Evolutionary conservation across 306 rosid species (phyloP), one percentile per base, ranked within the genome.

Genomic region (Spatholobus suberectus): DNA sequence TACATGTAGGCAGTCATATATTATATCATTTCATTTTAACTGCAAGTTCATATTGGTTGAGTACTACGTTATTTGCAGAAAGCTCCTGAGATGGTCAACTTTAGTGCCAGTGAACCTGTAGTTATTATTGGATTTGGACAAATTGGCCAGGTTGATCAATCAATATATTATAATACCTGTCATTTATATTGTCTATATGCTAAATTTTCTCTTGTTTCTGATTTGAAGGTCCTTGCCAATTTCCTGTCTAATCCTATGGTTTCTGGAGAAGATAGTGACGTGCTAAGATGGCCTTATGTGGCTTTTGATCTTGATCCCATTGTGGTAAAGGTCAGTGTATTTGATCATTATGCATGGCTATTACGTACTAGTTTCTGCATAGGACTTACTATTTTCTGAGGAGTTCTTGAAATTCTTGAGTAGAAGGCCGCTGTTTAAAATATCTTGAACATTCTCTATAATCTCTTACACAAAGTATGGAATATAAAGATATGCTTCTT

Each of bases 61-160:
- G 13, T 75, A 51, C 66, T 68, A 76, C 77, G 17, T 62, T 59
- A 51, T 70, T 79, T 83, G 58, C 89, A 95, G 95, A 83, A 90
- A 88, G 67, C 83, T 75, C 47, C 88, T 59, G 97, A 89, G 76
- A 76, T 46, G 88, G 85, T 86, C 68, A 78, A 89, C 84, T 95
- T 89, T 47, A 82, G 87, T 43, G 92, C 88, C 11, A 90, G 82
- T 17, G 98, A 94, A 63, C 98, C 98, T 23, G 88, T 95, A 78
- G 93, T 95, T 51, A 87, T 93, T 78, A 91, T 95, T 89, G 98
- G 98, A 84, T 95, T 95, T 88, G 98, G 98, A 58, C 95, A 93
- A 86, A 95, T 90, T 94, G 97, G 97, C 57, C 98, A 95, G 98
- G 98, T 95, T 86, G 47, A 29, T 58, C 46, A 54, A 58, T 23